Conservation (phyloP, 108 stramenopile genomes). For the Aurantiochytrium sp. region DNA sequence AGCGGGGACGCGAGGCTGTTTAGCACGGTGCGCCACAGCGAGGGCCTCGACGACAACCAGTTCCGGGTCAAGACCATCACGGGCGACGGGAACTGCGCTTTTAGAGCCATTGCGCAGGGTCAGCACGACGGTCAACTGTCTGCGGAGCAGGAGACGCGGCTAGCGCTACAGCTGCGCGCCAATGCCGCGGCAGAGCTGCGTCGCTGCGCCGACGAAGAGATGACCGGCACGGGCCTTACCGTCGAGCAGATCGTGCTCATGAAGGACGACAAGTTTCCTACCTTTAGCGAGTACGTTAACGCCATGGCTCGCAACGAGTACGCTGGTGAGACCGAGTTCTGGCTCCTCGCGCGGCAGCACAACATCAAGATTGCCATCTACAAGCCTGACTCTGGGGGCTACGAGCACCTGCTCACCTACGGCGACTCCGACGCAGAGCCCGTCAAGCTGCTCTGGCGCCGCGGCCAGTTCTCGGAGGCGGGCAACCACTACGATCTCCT, state of each 20-base stretch:
- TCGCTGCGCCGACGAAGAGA: constrained; percentile 16
- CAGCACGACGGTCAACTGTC: background rate
- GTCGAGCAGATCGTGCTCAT: constrained; percentile 13
- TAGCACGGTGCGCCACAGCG: background rate
- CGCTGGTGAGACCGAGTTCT: constrained; percentile 24
- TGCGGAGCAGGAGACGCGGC: background rate
- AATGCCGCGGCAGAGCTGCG: background rate
- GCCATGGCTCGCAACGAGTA: constrained; percentile 11
- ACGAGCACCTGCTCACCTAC: background rate
- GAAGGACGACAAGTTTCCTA: constrained; percentile 9
- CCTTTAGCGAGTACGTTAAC: background rate
- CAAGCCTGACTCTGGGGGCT: background rate
- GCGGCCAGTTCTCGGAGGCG: background rate
- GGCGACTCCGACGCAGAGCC: background rate
- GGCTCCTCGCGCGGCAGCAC: background rate
- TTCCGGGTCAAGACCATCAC: background rate
- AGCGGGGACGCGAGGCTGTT: background rate
- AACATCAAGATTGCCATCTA: constrained; percentile 17
- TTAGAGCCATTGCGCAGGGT: background rate
- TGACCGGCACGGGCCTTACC: constrained; percentile 20
- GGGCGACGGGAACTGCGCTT: constrained; percentile 23
- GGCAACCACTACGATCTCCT: constrained; percentile 3
- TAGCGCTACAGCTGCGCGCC: background rate
- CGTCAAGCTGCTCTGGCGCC: background rate
- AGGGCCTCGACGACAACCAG: background rate